phyloP scores from a whole-genome alignment of 2,329 filamentous ascomycete species.

The Fusarium nisikadoi region DNA sequence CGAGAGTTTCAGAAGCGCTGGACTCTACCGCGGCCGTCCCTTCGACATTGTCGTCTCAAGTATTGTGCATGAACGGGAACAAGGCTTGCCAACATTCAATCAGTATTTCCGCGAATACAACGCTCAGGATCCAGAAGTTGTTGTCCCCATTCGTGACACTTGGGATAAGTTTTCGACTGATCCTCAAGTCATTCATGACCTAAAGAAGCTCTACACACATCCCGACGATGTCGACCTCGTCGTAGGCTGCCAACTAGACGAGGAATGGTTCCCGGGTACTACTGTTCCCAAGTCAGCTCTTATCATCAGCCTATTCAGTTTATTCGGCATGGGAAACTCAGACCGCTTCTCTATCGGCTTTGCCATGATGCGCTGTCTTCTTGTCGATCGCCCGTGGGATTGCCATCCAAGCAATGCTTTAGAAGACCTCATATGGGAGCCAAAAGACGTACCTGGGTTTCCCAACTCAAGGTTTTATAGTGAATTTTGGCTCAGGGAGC shows the following conservation, averaged over 20 bases:
- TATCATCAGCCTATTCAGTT: not conserved
- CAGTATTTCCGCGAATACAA: not conserved
- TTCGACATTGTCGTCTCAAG: not conserved
- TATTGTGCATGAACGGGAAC: not conserved
- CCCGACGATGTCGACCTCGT: not conserved
- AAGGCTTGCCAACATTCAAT: rapidly evolving
- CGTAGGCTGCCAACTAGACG: not conserved
- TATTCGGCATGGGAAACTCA: not conserved
- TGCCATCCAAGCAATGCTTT: not conserved
- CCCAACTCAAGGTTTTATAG: not conserved
- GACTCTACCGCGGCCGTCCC: rapidly evolving
- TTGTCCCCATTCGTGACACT: not conserved
- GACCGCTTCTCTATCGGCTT: not conserved
- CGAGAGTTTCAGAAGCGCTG: not conserved
- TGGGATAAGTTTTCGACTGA: not conserved
- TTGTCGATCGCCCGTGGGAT: not conserved
- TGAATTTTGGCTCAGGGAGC: not conserved
- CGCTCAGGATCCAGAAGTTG: rapidly evolving
- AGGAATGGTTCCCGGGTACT: not conserved
- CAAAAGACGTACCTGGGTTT: not conserved
- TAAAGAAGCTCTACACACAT: not conserved
- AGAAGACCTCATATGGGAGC: not conserved
- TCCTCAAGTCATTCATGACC: not conserved
- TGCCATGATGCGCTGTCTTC: not conserved
- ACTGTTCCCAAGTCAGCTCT: not conserved